These are phyloP conservation scores for Picea engelmannii DNA, from an alignment of 83 land plant genomes.

Conservation along the genomic window DNA sequence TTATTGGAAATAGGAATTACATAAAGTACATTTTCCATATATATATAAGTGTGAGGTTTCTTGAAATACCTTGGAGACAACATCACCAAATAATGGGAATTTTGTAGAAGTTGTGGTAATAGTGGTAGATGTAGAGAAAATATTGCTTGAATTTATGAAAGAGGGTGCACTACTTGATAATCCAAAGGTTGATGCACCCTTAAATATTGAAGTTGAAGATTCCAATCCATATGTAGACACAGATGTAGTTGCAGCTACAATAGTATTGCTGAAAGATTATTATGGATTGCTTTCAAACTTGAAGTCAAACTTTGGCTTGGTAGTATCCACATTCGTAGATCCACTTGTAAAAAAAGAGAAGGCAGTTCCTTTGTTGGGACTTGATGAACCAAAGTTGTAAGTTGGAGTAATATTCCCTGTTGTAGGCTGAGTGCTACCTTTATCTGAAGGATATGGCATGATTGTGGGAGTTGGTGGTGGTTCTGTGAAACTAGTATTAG, in stretches of 20 bases:
- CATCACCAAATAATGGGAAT: too few relatives aligned
- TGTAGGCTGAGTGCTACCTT: neutral
- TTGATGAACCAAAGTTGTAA: slow-evolving; percentile 10
- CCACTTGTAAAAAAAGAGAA: slow-evolving; percentile 6
- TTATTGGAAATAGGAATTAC: too few relatives aligned
- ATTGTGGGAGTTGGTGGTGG: slow-evolving; percentile 12
- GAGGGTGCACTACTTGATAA: neutral
- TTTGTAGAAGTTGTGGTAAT: too few relatives aligned
- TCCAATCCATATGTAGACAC: neutral
- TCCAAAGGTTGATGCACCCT: neutral
- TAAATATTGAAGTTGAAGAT: neutral
- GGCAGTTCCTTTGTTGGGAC: neutral
- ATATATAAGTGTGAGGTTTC: too few relatives aligned
- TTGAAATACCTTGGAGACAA: too few relatives aligned
- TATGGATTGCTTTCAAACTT: slow-evolving; percentile 11
- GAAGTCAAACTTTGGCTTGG: slow-evolving; percentile 11
- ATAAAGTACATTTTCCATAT: too few relatives aligned
- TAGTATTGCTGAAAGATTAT: slow-evolving; percentile 4
- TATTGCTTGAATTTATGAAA: too few relatives aligned
- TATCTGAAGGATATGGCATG: slow-evolving; percentile 11
- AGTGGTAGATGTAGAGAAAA: too few relatives aligned
- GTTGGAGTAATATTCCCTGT: neutral
- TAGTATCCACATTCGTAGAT: neutral
- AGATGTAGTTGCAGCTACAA: slow-evolving; percentile 7
- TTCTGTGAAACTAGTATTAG: too few relatives aligned